Evolutionary conservation across 2,329 filamentous ascomycete genomes (phyloP).

Genomic region (Calonectria pteridis): DNA sequence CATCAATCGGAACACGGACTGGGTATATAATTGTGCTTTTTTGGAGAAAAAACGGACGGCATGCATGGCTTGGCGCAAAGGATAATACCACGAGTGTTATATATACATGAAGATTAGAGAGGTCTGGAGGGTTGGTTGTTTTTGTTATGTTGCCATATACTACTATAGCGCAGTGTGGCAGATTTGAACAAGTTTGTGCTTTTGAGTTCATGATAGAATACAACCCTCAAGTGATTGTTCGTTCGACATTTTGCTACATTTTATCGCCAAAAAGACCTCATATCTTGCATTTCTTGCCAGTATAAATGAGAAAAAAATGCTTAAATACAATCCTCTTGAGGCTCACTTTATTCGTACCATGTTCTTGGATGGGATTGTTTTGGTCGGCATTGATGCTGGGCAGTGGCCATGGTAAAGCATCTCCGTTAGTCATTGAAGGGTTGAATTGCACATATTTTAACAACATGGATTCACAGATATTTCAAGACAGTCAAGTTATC

Average conservation of each 20-base stretch:
- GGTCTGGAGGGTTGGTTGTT: background rate
- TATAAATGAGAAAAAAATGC: no score
- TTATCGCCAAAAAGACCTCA: no score
- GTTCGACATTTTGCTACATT: no score
- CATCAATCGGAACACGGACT: background rate
- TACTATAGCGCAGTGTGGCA: background rate
- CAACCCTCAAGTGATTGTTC: no score
- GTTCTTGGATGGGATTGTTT: no score
- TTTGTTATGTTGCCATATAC: background rate
- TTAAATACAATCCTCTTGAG: no score
- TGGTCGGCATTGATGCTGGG: no score
- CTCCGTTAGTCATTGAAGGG: no score
- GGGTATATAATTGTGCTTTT: background rate
- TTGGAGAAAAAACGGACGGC: background rate
- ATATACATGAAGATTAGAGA: background rate
- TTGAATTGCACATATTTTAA: background rate
- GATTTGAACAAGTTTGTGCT: background rate
- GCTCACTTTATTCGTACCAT: no score
- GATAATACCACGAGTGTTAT: background rate
- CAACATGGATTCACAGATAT: background rate
- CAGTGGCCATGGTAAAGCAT: no score
- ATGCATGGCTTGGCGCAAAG: background rate
- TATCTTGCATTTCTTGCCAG: no score
- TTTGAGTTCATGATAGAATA: background rate
- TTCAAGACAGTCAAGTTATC: conserved; percentile 1